Evolutionary conservation across 192 early-diverging fungal genomes (phyloP).

Genomic region (Coemansia sp.): DNA sequence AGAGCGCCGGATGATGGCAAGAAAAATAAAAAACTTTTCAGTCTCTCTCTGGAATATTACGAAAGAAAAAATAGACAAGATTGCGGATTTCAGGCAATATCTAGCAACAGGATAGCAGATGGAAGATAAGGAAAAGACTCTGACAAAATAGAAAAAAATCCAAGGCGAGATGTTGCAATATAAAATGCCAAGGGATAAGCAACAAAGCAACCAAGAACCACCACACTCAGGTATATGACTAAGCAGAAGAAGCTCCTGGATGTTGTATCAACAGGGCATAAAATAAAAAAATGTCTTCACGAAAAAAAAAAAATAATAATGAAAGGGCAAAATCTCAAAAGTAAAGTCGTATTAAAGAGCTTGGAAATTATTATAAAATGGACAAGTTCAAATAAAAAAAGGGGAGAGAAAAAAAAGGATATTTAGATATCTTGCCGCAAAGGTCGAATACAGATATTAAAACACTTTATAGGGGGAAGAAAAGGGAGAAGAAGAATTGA

Average conservation of each 20-base stretch:
- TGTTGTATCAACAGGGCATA: conserved; percentile 2
- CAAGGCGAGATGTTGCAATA: conserved; percentile 1
- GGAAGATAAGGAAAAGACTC: background rate
- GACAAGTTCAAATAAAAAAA: background rate
- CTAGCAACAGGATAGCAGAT: background rate
- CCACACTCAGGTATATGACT: background rate
- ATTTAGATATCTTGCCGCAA: conserved; percentile 2
- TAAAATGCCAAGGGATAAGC: background rate
- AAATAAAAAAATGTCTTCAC: background rate
- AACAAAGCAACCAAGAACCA: background rate
- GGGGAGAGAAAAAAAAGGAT: background rate
- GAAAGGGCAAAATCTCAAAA: background rate
- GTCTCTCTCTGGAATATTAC: background rate
- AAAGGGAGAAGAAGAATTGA: background rate
- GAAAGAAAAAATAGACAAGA: background rate
- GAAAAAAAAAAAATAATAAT: background rate
- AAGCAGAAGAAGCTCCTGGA: background rate
- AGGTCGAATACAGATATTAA: background rate
- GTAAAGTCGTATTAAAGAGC: background rate
- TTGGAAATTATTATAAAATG: background rate
- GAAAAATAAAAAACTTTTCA: background rate
- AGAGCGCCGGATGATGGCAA: background rate
- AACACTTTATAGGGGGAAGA: background rate
- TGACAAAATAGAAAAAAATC: background rate
- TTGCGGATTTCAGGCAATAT: background rate